phyloP scores from a whole-genome alignment of 495 filamentous ascomycete genomes.

The Aspergillus incahuasiensis region DNA sequence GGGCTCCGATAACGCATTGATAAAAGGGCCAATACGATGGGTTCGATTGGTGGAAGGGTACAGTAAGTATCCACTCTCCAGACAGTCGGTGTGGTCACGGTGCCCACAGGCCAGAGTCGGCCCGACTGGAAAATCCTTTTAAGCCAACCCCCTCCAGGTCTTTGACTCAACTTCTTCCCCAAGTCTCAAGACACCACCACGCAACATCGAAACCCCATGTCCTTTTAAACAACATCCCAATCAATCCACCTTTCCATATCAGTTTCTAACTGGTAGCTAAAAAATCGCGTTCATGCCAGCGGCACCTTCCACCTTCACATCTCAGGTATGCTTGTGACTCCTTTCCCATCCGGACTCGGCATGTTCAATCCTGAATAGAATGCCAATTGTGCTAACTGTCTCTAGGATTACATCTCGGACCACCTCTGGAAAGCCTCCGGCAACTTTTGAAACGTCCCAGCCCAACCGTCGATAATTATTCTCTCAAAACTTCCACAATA shows the following conservation, averaged over 20 bases:
- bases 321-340: constrained; percentile 65
- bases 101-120: constrained; percentile 33
- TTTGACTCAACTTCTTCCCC: constrained; percentile 18
- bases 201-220: constrained; percentile 18
- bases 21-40: constrained; percentile 14
- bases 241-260: constrained; percentile 4
- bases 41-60: constrained; percentile 26
- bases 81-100: constrained; percentile 24
- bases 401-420: constrained; percentile 94
- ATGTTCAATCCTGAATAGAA: not conserved
- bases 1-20: constrained; percentile 17
- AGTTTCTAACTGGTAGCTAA: constrained; percentile 36
- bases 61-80: not conserved
- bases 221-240: constrained; percentile 21
- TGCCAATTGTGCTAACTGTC: constrained; percentile 15
- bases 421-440: constrained; percentile 96
- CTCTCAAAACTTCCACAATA: constrained; percentile 22
- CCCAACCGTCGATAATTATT: not conserved
- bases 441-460: constrained; percentile 53
- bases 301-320: constrained; percentile 89
- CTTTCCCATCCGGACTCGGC: not conserved
- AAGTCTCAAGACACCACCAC: constrained; percentile 1
- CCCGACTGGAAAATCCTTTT: constrained; percentile 19
- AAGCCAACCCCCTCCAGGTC: constrained; percentile 20
- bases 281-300: constrained; percentile 86